Conservation (phyloP, 2,329 filamentous ascomycete genomes). For the Ceratocystis lukuohia region DNA sequence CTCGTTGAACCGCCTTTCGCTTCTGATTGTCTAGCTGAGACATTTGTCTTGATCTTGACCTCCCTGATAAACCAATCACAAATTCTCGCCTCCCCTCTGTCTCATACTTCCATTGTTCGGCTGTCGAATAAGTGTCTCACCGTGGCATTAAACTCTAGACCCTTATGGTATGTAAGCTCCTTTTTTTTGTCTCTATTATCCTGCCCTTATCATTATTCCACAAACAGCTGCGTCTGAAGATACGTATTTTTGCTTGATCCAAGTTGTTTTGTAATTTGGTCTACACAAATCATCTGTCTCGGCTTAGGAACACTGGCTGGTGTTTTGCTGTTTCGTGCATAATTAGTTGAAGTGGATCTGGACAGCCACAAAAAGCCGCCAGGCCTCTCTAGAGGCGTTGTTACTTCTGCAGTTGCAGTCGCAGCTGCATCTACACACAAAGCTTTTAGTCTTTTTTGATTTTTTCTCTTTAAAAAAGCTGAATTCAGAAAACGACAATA, state of each 20-base stretch:
- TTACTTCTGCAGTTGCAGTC: not conserved
- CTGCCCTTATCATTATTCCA: not conserved
- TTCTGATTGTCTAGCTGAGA: not conserved
- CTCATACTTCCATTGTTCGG: not conserved
- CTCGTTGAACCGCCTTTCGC: not conserved
- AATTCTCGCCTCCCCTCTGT: not conserved
- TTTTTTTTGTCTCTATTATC: no score
- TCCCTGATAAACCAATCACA: constrained; percentile 1
- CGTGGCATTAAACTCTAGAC: not conserved
- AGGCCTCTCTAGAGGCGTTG: not conserved
- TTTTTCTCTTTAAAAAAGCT: no score
- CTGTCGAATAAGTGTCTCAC: not conserved
- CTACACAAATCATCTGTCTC: no score
- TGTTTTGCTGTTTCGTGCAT: not conserved
- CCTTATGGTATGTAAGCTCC: not conserved
- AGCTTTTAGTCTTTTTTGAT: no score
- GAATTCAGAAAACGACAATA: not conserved
- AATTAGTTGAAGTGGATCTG: not conserved
- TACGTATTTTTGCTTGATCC: not conserved
- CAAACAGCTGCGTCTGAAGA: not conserved
- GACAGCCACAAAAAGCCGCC: not conserved
- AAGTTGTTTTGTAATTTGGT: not conserved
- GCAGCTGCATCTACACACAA: not conserved
- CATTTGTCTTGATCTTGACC: not conserved
- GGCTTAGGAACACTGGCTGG: no score